phyloP scores from a whole-genome alignment of 2,329 filamentous ascomycete species.

The Coniochaeta sp. region DNA sequence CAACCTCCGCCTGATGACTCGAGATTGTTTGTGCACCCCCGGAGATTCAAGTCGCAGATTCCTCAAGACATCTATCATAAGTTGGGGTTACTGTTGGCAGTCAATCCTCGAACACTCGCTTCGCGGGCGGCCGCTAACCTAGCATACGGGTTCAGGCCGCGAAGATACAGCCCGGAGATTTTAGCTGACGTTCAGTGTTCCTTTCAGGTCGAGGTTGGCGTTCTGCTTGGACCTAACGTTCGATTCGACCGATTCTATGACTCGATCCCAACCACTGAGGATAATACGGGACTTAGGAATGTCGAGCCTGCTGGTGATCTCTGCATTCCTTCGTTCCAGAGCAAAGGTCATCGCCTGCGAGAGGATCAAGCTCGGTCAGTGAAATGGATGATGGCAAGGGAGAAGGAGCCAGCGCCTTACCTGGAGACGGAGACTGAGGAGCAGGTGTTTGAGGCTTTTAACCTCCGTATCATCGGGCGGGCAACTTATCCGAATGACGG shows the following conservation, averaged over 20 bases:
- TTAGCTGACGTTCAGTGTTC: not conserved
- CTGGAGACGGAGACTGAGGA: slow-evolving; percentile 31
- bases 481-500: slow-evolving; percentile 17
- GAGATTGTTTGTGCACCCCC: not conserved
- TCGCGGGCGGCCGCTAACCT: slow-evolving; percentile 10
- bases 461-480: slow-evolving; percentile 23
- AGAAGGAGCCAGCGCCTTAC: slow-evolving; percentile 16
- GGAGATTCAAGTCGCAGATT: not conserved
- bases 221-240: not conserved
- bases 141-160: slow-evolving; percentile 5
- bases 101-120: slow-evolving; percentile 8
- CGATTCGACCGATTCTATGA: not conserved
- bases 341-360: not conserved
- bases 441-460: slow-evolving; percentile 20
- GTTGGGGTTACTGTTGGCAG: slow-evolving; percentile 6
- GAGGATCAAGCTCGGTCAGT: slow-evolving; percentile 19
- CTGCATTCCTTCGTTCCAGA: not conserved
- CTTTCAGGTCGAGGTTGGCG: not conserved
- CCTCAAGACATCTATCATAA: not conserved
- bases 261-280: not conserved
- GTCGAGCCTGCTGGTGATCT: not conserved
- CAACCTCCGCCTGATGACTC: not conserved
- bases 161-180: not conserved
- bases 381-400: slow-evolving; percentile 21
- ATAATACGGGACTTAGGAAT: not conserved